These are phyloP conservation scores for Xerophyta viscosa DNA, from an alignment of 106 monocot genomes.

Conservation along the genomic window DNA sequence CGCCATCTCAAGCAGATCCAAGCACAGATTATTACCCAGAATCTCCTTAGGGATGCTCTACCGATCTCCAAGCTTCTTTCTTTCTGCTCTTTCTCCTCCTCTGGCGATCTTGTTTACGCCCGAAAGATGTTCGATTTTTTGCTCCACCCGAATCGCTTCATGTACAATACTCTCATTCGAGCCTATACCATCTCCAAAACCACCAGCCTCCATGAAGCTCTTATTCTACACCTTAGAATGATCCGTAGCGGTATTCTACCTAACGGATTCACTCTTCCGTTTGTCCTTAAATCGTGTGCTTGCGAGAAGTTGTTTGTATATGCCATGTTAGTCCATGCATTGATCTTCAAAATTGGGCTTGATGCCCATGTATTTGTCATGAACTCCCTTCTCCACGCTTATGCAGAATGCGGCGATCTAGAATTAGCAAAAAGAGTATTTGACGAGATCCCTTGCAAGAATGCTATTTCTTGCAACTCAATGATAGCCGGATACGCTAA, in stretches of 20 bases:
- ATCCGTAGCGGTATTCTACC: constrained; percentile 32
- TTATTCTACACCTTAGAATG: constrained; percentile 37
- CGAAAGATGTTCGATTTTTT: constrained; percentile 33
- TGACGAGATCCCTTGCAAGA: constrained; percentile 45
- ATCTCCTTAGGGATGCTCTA: constrained; percentile 3
- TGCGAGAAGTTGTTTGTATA: constrained; percentile 6
- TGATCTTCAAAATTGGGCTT: constrained; percentile 50
- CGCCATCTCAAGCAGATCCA: constrained; percentile 23
- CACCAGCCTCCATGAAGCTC: constrained; percentile 17
- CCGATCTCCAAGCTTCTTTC: constrained; percentile 23
- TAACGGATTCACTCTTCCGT: constrained; percentile 65
- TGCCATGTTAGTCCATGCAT: constrained; percentile 15
- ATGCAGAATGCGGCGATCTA: constrained; percentile 17
- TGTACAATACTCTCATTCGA: constrained; percentile 60
- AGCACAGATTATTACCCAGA: constrained; percentile 17
- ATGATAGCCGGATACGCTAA: constrained; percentile 58
- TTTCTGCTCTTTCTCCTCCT: constrained; percentile 30
- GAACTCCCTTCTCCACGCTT: constrained; percentile 55
- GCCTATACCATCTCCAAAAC: constrained; percentile 31
- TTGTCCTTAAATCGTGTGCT: constrained; percentile 49
- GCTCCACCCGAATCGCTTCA: constrained; percentile 35
- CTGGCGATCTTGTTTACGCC: constrained; percentile 31
- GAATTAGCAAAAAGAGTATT: constrained; percentile 29
- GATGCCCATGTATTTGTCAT: constrained; percentile 51
- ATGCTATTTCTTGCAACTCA: constrained; percentile 64